Base-by-base conservation (phyloP, 805 yeast genomes). In the Barnettozyma vustinii region DNA sequence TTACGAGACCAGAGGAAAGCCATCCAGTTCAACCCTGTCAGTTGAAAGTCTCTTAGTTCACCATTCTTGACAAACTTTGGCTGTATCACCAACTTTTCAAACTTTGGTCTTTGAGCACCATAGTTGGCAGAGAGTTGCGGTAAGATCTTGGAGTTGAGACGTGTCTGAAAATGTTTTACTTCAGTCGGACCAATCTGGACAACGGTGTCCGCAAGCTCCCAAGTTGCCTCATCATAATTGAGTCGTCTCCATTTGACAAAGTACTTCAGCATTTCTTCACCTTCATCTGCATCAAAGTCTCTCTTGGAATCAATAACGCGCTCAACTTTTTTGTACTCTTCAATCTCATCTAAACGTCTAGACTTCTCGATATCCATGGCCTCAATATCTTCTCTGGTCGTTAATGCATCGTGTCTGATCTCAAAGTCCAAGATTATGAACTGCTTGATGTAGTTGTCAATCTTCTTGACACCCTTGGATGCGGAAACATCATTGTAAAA, bases 1-100 rank as follows among this genome's bases (percentile, higher is more conserved):
- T 92, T 88, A 60, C 97, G 80, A 4, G 96, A 88, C 99, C 99
- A 94, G 52, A 94, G 72, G 65, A 92, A 94, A 0, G 99, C 99
- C 99, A 94, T 94, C 99, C 99, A 94, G 68, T 94, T 94, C 53
- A 94, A 77, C 49, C 99, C 99, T 0, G 99, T 94, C 65, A 94
- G 76, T 72, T 94, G 99, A 78, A 94, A 94, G 70, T 94, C 99
- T 65, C 99, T 81, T 55, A 94, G 75, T 65, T 86, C 94, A 45
- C 97, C 97, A 61, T 85, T 83, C 64, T 90, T 90, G 55, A 94
- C 83, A 62, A 85, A 94, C 13, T 83, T 75, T 1, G 99, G 99
- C 68, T 94, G 99, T 47, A 76, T 76, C 26, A 78, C 77, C 46
- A 94, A 73, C 63, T 92, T 94, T 65, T 89, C 96, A 66, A 94